Conservation (phyloP, 225 moss, liverwort and hornwort genomes). For the Anthoceros angustus region DNA sequence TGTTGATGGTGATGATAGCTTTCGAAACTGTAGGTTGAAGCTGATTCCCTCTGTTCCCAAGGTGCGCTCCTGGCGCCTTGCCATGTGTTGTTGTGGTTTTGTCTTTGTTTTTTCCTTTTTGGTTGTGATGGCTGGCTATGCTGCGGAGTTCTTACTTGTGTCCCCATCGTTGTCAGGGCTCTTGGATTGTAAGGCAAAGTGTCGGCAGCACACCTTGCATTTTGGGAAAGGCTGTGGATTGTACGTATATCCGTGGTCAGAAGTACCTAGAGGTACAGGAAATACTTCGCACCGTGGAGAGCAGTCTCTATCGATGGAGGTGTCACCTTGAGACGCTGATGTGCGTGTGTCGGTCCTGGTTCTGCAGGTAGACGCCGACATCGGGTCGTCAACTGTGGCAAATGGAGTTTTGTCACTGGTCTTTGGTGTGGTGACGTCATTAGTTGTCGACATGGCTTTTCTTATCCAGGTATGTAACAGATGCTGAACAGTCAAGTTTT, state of each 20-base stretch:
- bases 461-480: constrained; percentile 50
- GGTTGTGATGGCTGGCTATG: constrained; percentile 5
- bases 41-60: constrained; percentile 83
- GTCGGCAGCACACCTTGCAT: constrained; percentile 86
- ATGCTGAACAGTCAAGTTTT: background rate
- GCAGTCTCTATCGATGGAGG: background rate
- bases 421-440: constrained; percentile 76
- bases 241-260: constrained; percentile 58
- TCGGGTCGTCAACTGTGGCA: constrained; percentile 81
- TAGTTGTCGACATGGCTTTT: constrained; percentile 93
- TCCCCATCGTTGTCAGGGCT: constrained; percentile 35
- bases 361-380: constrained; percentile 72
- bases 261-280: constrained; percentile 51
- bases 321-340: background rate
- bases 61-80: constrained; percentile 13
- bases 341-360: background rate
- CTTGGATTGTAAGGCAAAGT: constrained; percentile 93
- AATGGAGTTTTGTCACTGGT: constrained; percentile 82
- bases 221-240: constrained; percentile 85
- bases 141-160: background rate
- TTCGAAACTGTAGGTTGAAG: constrained; percentile 72
- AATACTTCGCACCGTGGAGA: background rate
- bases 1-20: constrained; percentile 74
- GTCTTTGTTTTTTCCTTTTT: background rate
- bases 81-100: background rate